Percentiles rank a stretch among this genome's conserved stretches.
Conservation (phyloP, 768 basidiomycete species). For the Xanthoconium stramineum region DNA sequence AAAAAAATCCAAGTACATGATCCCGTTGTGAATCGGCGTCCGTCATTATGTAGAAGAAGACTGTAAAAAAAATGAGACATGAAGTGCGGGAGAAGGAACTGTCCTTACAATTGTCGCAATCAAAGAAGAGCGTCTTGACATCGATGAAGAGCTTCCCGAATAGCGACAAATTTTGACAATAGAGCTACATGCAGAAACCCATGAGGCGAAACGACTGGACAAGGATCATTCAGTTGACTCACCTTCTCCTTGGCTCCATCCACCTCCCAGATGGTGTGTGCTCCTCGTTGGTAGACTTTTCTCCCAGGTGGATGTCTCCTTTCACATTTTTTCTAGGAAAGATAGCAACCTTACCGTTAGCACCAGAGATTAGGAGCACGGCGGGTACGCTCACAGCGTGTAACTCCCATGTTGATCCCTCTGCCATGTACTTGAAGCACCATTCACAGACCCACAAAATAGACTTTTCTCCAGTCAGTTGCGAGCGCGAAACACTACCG, state of each 20-base stretch:
- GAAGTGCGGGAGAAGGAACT: not conserved
- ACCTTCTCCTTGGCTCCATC: slow-evolving; percentile 88
- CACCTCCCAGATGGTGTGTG: slow-evolving; percentile 92
- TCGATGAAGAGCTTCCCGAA: slow-evolving; percentile 99
- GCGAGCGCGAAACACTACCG: slow-evolving; percentile 53
- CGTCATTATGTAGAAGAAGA: slow-evolving; percentile 90
- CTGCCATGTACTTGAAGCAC: slow-evolving; percentile 97
- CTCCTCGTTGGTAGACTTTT: slow-evolving; percentile 88
- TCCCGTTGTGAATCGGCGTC: slow-evolving; percentile 78
- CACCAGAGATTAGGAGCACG: slow-evolving; percentile 2
- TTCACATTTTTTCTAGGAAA: slow-evolving; percentile 60
- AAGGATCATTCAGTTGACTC: slow-evolving; percentile 13
- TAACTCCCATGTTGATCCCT: slow-evolving; percentile 66
- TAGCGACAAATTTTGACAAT: slow-evolving; percentile 92
- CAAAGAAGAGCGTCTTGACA: slow-evolving; percentile 92
- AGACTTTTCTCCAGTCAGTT: slow-evolving; percentile 44
- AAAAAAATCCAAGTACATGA: slow-evolving; percentile 74
- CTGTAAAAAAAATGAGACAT: slow-evolving; percentile 24
- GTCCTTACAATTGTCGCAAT: slow-evolving; percentile 75
- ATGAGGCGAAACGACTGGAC: not conserved
- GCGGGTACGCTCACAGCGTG: slow-evolving; percentile 48
- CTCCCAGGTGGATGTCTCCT: slow-evolving; percentile 76
- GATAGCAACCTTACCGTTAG: slow-evolving; percentile 9
- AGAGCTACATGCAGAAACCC: slow-evolving; percentile 53
- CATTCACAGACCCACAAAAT: slow-evolving; percentile 82